Evolutionary conservation across 1,284 basidiomycete species (phyloP).

Genomic region (Leccinum huronense): DNA sequence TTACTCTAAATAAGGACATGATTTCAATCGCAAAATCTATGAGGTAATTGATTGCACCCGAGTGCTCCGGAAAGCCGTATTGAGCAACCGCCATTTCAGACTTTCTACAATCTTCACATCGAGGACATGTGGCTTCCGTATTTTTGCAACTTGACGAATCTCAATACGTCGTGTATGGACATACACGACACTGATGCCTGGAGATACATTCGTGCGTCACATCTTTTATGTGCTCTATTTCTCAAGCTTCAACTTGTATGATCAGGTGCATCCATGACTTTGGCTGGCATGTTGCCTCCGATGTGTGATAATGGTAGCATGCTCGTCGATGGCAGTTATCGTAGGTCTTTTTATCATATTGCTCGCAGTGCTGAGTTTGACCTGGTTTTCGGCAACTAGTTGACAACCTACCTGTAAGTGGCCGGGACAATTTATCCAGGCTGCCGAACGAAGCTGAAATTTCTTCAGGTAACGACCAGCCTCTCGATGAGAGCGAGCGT

Average conservation of each 20-base stretch:
- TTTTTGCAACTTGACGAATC: constrained; percentile 99
- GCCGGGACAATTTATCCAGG: neutral
- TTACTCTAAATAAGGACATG: constrained; percentile 65
- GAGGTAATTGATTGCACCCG: constrained; percentile 47
- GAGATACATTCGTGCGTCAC: constrained; percentile 75
- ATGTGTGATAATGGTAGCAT: constrained; percentile 93
- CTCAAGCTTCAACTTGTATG: constrained; percentile 3
- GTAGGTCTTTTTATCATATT: constrained; percentile 44
- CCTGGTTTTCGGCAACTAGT: constrained; percentile 44
- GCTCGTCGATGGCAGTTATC: constrained; percentile 93
- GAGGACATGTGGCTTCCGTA: constrained; percentile 99
- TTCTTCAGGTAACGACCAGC: constrained; percentile 79
- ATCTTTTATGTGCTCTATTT: neutral
- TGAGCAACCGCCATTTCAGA: constrained; percentile 38
- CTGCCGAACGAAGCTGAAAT: neutral
- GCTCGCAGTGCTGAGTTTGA: constrained; percentile 5
- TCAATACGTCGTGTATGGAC: constrained; percentile 95
- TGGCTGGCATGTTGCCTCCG: constrained; percentile 93
- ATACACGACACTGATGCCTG: constrained; percentile 96
- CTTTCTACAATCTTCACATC: constrained; percentile 93
- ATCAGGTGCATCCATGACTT: constrained; percentile 92
- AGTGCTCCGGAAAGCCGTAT: neutral
- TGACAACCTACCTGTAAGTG: constrained; percentile 83
- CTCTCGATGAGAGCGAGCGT: constrained; percentile 87
- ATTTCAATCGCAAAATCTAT: constrained; percentile 85